phyloP scores from a whole-genome alignment of 1,284 basidiomycete genomes.

The Microbotryomycetes sp. region DNA sequence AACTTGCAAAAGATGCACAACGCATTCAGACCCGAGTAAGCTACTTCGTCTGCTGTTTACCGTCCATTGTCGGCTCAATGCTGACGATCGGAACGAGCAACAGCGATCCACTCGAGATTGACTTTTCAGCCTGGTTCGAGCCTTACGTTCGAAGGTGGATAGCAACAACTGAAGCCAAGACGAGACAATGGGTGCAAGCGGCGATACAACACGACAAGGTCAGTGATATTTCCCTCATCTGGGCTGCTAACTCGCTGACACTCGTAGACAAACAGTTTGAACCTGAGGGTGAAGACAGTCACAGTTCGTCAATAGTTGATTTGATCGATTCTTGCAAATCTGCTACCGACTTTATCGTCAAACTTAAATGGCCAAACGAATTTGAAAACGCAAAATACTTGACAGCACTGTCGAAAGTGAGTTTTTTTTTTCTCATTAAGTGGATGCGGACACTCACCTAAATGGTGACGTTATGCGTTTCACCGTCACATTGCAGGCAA shows the following conservation, averaged over 20 bases:
- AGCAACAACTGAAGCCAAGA: conserved; percentile 80
- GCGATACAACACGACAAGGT: conserved; percentile 85
- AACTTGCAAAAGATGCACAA: conserved; percentile 66
- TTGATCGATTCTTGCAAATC: conserved; percentile 89
- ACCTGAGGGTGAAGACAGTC: conserved; percentile 62
- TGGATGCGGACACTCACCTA: too few species aligned
- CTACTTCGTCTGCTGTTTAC: conserved; percentile 17
- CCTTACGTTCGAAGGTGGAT: conserved; percentile 87
- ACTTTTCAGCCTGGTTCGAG: conserved; percentile 54
- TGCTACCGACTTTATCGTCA: conserved; percentile 79
- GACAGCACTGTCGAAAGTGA: conserved; percentile 74
- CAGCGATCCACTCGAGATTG: conserved; percentile 28
- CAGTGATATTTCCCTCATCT: conserved; percentile 13
- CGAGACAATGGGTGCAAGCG: conserved; percentile 88
- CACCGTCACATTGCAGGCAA: conserved; percentile 58
- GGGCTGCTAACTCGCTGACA: too few species aligned
- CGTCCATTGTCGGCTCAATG: not conserved
- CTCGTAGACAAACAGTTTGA: conserved; percentile 63
- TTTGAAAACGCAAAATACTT: conserved; percentile 85
- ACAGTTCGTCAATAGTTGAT: conserved; percentile 93
- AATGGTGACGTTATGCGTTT: not conserved
- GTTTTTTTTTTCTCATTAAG: conserved; percentile 11
- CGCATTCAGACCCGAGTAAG: conserved; percentile 72
- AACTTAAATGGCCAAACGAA: conserved; percentile 84
- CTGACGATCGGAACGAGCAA: not conserved